Conservation (phyloP, 768 basidiomycete genomes). For the Lactifluus hygrophoroides region DNA sequence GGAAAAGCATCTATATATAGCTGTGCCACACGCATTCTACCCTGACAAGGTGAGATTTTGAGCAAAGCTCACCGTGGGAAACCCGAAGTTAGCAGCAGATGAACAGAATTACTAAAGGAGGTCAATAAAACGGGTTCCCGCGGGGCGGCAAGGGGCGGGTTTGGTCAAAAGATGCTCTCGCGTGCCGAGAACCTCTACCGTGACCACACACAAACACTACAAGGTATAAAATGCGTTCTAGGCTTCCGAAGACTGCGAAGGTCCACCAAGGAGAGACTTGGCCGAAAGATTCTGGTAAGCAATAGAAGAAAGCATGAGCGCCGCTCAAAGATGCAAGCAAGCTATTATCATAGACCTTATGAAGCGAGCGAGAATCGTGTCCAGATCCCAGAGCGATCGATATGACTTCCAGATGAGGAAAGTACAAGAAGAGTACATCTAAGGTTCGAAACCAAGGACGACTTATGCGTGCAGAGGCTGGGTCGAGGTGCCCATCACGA, state of each 20-base stretch:
- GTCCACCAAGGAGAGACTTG: constrained; percentile 32
- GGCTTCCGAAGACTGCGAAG: neutral
- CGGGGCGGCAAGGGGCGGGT: no score
- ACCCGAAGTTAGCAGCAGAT: no score
- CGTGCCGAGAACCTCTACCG: constrained; percentile 37
- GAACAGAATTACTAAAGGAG: no score
- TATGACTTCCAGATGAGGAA: neutral
- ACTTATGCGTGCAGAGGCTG: neutral
- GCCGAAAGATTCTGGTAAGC: constrained; percentile 52
- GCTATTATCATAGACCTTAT: constrained; percentile 37
- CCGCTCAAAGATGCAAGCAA: constrained; percentile 54
- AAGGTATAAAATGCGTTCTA: constrained; percentile 33
- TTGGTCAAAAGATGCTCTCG: no score
- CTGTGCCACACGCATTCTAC: no score
- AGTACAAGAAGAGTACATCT: neutral
- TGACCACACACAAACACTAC: constrained; percentile 51
- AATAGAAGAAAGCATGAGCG: no score
- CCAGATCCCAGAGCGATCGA: neutral
- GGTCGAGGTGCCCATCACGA: constrained; percentile 36
- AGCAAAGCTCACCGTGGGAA: no score
- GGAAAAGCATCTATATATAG: no score
- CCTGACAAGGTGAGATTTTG: no score
- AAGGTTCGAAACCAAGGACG: constrained; percentile 9
- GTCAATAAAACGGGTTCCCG: no score
- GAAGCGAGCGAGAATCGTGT: neutral